A percentile compares a stretch with the other conserved stretches of the same genome.
These are phyloP conservation scores for Clausena lansium DNA, from an alignment of 345 rosid genomes.

Conservation along the genomic window DNA sequence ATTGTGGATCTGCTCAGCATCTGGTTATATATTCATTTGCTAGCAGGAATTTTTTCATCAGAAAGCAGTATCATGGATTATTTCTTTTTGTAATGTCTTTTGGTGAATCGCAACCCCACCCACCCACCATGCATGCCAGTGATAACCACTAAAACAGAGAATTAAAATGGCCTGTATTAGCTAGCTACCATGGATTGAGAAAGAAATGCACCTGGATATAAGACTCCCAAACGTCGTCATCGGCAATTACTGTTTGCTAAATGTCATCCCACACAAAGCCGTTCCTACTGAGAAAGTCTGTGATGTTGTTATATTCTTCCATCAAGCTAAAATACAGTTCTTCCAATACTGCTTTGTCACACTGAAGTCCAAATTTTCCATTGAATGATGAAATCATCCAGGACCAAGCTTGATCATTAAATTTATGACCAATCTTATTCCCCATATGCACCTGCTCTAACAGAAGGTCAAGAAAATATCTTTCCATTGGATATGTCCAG, in stretches of 20 bases:
- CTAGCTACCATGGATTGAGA: neutral
- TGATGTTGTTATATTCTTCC: constrained; percentile 56
- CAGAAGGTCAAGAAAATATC: constrained; percentile 53
- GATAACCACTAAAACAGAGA: neutral
- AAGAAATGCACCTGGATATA: constrained; percentile 49
- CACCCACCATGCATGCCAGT: neutral
- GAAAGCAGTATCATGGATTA: neutral
- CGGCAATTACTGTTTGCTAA: constrained; percentile 49
- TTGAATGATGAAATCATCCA: constrained; percentile 50
- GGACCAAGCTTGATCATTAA: constrained; percentile 63
- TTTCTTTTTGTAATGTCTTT: neutral
- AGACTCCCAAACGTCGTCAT: constrained; percentile 56
- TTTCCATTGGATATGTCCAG: constrained; percentile 53
- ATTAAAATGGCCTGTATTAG: neutral
- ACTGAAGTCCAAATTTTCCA: constrained; percentile 44
- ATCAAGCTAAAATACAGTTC: constrained; percentile 51
- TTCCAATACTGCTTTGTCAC: constrained; percentile 47
- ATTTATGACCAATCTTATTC: constrained; percentile 41
- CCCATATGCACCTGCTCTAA: constrained; percentile 49
- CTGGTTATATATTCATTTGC: neutral
- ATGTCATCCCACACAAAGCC: constrained; percentile 65
- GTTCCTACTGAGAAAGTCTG: constrained; percentile 39
- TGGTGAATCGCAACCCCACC: neutral
- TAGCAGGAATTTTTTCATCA: neutral
- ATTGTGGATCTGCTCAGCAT: too few relatives aligned